A percentile compares a stretch with the other conserved stretches of the same genome.
Evolutionary conservation across 2,329 filamentous ascomycete species (phyloP).

Genomic region (Neopestalotiopsis sp.): DNA sequence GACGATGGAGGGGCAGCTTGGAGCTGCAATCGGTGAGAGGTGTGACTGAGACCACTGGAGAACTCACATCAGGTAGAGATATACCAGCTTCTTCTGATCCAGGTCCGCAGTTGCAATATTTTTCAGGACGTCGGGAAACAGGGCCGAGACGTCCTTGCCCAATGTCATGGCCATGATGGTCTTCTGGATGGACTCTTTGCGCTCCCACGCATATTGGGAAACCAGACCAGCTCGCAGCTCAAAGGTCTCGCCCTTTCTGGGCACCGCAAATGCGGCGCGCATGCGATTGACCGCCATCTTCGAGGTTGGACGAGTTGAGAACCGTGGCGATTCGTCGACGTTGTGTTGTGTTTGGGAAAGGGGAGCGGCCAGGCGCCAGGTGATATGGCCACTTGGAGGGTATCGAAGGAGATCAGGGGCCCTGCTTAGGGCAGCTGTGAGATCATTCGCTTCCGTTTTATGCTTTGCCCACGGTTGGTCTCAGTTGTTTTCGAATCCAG

Average conservation of each 20-base stretch:
- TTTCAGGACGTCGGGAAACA: slow-evolving; percentile 98
- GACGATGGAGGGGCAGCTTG: neutral
- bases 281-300: slow-evolving; percentile 96
- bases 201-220: slow-evolving; percentile 98
- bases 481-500: neutral
- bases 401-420: slow-evolving; percentile 26
- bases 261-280: slow-evolving; percentile 88
- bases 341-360: slow-evolving; percentile 28
- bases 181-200: slow-evolving; percentile 98
- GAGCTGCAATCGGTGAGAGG: neutral
- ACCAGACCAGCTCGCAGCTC: slow-evolving; percentile 94
- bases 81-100: slow-evolving; percentile 99
- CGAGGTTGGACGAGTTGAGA: slow-evolving; percentile 24
- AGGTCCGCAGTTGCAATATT: slow-evolving; percentile 95
- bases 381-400: slow-evolving; percentile 13
- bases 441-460: slow-evolving; percentile 25
- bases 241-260: slow-evolving; percentile 96
- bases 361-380: slow-evolving; percentile 8
- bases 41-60: neutral
- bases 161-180: slow-evolving; percentile 99
- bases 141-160: slow-evolving; percentile 95
- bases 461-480: neutral
- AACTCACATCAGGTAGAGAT: slow-evolving; percentile 91
- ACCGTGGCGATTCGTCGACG: slow-evolving; percentile 25
- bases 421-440: slow-evolving; percentile 32